A percentile compares a stretch with the other conserved stretches of the same genome.
These are phyloP conservation scores for Claviceps pusilla DNA, from an alignment of 2,329 filamentous ascomycete species.

Conservation along the genomic window DNA sequence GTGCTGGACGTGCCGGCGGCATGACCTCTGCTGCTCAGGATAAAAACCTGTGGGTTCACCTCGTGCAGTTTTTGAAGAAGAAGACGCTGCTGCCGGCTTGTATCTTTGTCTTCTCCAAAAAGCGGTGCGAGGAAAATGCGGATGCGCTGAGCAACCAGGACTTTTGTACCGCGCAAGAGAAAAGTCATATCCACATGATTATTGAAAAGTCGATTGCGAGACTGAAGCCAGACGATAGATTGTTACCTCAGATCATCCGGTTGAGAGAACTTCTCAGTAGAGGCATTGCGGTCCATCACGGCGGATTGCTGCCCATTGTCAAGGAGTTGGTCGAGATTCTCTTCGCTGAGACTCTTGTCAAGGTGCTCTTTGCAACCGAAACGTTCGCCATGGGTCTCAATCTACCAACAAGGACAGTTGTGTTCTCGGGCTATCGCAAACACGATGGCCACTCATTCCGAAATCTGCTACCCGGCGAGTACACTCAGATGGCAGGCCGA, in stretches of 20 bases:
- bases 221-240: slow-evolving; percentile 76
- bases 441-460: slow-evolving; percentile 87
- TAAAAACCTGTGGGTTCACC: slow-evolving; percentile 89
- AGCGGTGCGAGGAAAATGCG: slow-evolving; percentile 91
- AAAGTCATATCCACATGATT: slow-evolving; percentile 94
- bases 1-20: slow-evolving; percentile 70
- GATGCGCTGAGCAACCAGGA: slow-evolving; percentile 90
- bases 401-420: slow-evolving; percentile 84
- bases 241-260: slow-evolving; percentile 81
- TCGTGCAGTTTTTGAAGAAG: slow-evolving; percentile 83
- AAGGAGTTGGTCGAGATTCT: slow-evolving; percentile 96
- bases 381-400: slow-evolving; percentile 99
- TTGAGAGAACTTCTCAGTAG: slow-evolving; percentile 71
- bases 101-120: slow-evolving; percentile 98
- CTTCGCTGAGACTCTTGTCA: slow-evolving; percentile 88
- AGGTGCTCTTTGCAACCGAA: slow-evolving; percentile 92
- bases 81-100: slow-evolving; percentile 77
- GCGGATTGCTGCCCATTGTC: slow-evolving; percentile 84
- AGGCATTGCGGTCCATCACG: slow-evolving; percentile 92
- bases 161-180: slow-evolving; percentile 83
- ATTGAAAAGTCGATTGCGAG: slow-evolving; percentile 89
- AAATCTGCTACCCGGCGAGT: slow-evolving; percentile 84
- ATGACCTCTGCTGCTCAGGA: slow-evolving; percentile 85
- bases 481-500: slow-evolving; percentile 96
- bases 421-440: slow-evolving; percentile 94